phyloP scores from a whole-genome alignment of 176 grass and related monocot genomes.

The Hordeum marinum region DNA sequence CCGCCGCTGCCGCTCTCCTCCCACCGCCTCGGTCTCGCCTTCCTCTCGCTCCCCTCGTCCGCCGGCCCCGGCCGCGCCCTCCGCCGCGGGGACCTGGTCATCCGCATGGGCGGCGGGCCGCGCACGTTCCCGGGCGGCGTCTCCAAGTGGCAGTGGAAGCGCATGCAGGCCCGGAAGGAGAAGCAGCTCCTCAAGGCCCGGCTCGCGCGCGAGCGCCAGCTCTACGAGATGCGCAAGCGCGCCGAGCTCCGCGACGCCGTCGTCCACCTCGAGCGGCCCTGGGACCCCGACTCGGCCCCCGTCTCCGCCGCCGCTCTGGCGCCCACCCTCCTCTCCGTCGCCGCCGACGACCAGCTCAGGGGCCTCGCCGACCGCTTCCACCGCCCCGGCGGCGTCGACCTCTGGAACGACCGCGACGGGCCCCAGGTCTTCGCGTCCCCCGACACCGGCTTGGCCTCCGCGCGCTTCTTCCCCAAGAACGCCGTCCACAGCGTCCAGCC shows the following conservation, averaged over 20 bases:
- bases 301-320: constrained; percentile 26
- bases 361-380: constrained; percentile 91
- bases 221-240: constrained; percentile 95
- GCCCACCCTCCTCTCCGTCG: constrained; percentile 72
- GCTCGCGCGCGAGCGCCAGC: constrained; percentile 81
- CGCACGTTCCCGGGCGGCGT: constrained; percentile 79
- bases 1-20: constrained; percentile 21
- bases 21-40: neutral
- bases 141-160: constrained; percentile 98
- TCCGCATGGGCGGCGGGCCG: constrained; percentile 78
- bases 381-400: constrained; percentile 75
- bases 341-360: constrained; percentile 80
- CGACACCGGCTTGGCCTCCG: constrained; percentile 38
- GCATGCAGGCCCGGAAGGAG: constrained; percentile 81
- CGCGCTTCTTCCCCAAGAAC: constrained; percentile 84
- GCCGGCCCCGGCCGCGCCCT: neutral
- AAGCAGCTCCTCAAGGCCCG: constrained; percentile 93
- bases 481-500: constrained; percentile 71
- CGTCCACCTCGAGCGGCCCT: constrained; percentile 74
- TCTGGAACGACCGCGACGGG: constrained; percentile 93
- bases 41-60: neutral
- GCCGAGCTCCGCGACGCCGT: constrained; percentile 67
- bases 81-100: constrained; percentile 37
- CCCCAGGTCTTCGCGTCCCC: constrained; percentile 63
- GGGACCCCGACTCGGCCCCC: constrained; percentile 43